Evolutionary conservation across 371 early-diverging fungal species (phyloP).

Genomic region (Blakeslea trispora): DNA sequence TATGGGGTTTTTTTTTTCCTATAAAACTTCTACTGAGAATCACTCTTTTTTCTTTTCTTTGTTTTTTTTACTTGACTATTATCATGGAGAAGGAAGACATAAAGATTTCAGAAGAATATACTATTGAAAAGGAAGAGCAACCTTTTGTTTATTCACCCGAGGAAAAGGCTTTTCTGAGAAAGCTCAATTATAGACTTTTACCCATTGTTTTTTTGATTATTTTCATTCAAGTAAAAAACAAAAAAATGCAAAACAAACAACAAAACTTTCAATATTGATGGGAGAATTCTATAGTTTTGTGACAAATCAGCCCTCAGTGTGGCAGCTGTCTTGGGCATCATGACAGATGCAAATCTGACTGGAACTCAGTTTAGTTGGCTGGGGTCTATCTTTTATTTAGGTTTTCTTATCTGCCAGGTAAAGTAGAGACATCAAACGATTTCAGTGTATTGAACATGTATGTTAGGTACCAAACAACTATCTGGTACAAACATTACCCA

Average conservation of each 20-base stretch:
- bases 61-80: no score
- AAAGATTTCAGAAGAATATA: no score
- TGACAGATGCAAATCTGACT: slow-evolving; percentile 23
- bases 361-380: slow-evolving; percentile 33
- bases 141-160: slow-evolving; percentile 13
- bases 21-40: no score
- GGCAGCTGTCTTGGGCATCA: slow-evolving; percentile 39
- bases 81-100: no score
- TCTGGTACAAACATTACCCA: slow-evolving; percentile 35
- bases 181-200: slow-evolving; percentile 22
- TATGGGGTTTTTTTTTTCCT: no score
- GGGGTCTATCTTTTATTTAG: slow-evolving; percentile 40
- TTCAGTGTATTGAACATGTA: no score
- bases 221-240: slow-evolving; percentile 27
- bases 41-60: no score
- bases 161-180: slow-evolving; percentile 29
- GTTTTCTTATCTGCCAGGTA: slow-evolving; percentile 41
- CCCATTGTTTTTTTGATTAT: slow-evolving; percentile 26
- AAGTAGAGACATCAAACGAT: neutral
- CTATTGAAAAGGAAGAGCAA: no score
- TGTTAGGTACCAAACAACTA: slow-evolving; percentile 36
- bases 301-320: slow-evolving; percentile 43
- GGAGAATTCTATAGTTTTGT: slow-evolving; percentile 31
- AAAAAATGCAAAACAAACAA: no score
- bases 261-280: no score